Conservation (phyloP, 2,329 filamentous ascomycete species). For the Pseudogymnoascus pannorum region DNA sequence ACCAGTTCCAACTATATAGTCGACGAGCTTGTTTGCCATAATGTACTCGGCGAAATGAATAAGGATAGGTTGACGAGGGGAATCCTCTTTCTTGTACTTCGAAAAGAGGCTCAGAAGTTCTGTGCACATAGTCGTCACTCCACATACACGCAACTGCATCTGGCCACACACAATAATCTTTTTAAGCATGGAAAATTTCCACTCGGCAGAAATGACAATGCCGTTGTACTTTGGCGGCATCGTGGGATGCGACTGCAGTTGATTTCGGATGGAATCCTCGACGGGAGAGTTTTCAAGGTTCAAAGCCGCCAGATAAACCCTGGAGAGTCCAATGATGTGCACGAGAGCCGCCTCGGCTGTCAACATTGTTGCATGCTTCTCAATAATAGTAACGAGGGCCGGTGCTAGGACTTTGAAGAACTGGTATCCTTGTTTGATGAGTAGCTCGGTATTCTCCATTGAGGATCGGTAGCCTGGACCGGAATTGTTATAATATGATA, state of each 20-base stretch:
- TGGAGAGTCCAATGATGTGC: constrained; percentile 36
- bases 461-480: constrained; percentile 13
- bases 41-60: constrained; percentile 64
- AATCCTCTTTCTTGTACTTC: constrained; percentile 34
- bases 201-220: constrained; percentile 52
- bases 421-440: constrained; percentile 35
- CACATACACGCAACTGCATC: constrained; percentile 82
- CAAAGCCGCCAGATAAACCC: constrained; percentile 38
- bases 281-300: constrained; percentile 15
- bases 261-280: constrained; percentile 18
- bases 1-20: constrained; percentile 83
- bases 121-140: constrained; percentile 64
- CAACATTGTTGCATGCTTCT: constrained; percentile 49
- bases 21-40: constrained; percentile 61
- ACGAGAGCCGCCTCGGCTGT: constrained; percentile 37
- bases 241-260: constrained; percentile 27
- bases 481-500: constrained; percentile 15
- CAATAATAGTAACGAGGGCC: constrained; percentile 41
- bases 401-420: constrained; percentile 38
- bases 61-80: constrained; percentile 46
- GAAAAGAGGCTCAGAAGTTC: constrained; percentile 64
- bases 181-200: constrained; percentile 62
- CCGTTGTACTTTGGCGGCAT: constrained; percentile 34
- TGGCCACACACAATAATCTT: constrained; percentile 74
- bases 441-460: constrained; percentile 27